Conservation (phyloP, 805 yeast species). For the Nematodospora valgi region DNA sequence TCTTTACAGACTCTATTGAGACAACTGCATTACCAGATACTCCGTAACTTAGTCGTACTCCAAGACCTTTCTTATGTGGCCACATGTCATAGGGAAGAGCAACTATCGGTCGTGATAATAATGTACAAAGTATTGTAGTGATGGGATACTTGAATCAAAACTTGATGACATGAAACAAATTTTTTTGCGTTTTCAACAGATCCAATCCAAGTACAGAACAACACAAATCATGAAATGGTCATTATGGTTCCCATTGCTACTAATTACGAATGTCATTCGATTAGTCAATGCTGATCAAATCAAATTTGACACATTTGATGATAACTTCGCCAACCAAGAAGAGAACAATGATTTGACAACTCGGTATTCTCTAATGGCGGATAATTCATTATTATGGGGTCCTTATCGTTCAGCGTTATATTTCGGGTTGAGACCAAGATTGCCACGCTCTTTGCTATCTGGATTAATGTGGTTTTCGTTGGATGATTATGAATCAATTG, state of each 20-base stretch:
- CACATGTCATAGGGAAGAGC: too few relatives aligned
- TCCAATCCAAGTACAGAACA: too few relatives aligned
- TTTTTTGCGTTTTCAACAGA: too few relatives aligned
- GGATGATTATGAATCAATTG: slow-evolving; percentile 52
- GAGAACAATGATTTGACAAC: slow-evolving; percentile 10
- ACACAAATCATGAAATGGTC: neutral
- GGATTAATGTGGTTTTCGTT: slow-evolving; percentile 89
- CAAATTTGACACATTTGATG: slow-evolving; percentile 31
- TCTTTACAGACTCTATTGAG: slow-evolving; percentile 1
- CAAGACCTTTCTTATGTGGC: slow-evolving; percentile 38
- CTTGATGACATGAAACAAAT: too few relatives aligned
- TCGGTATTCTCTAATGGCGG: slow-evolving; percentile 16
- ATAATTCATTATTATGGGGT: slow-evolving; percentile 63
- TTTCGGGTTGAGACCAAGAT: slow-evolving; percentile 78
- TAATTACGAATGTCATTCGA: too few relatives aligned
- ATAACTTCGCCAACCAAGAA: neutral
- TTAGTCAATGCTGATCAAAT: slow-evolving; percentile 12
- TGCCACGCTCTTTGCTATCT: slow-evolving; percentile 69
- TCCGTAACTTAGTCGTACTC: slow-evolving; percentile 42
- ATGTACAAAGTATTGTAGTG: too few relatives aligned
- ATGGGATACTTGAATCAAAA: too few relatives aligned
- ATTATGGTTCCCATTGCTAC: neutral
- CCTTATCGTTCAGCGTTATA: slow-evolving; percentile 87
- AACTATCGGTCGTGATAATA: too few relatives aligned
- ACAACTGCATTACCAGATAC: slow-evolving; percentile 34